Evolutionary conservation across 495 filamentous ascomycete species (phyloP).

Genomic region (Penicillium waksmanii): DNA sequence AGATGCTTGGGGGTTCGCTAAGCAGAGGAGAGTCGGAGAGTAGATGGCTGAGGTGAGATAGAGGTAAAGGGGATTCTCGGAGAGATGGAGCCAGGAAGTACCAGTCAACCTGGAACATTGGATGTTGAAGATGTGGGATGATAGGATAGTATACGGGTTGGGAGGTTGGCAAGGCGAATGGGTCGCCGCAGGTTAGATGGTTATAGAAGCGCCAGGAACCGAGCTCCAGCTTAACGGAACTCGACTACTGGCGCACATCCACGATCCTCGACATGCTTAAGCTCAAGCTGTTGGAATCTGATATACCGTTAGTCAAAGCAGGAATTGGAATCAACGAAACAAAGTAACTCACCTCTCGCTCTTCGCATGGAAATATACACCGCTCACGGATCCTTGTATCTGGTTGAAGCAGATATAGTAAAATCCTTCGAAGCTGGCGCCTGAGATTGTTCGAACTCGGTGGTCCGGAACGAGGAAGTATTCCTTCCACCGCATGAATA

Average conservation of each 20-base stretch:
- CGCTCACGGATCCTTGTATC: slow-evolving; percentile 76
- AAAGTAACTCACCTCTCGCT: slow-evolving; percentile 79
- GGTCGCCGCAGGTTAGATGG: not conserved
- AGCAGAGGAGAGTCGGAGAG: slow-evolving; percentile 3
- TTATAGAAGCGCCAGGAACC: slow-evolving; percentile 22
- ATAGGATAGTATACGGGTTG: not conserved
- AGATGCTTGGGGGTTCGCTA: not conserved
- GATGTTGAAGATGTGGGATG: not conserved
- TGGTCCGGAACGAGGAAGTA: slow-evolving; percentile 98
- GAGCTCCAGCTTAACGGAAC: slow-evolving; percentile 69
- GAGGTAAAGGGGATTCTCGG: not conserved
- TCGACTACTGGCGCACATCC: slow-evolving; percentile 90
- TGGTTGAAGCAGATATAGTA: slow-evolving; percentile 99
- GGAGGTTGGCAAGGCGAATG: not conserved
- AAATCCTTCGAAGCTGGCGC: slow-evolving; percentile 97
- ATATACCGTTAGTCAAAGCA: slow-evolving; percentile 7
- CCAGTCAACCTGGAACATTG: slow-evolving; percentile 8
- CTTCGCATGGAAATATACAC: slow-evolving; percentile 97
- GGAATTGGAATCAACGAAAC: not conserved
- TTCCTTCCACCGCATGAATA: slow-evolving; percentile 99
- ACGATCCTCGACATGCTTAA: slow-evolving; percentile 81
- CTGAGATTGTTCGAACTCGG: slow-evolving; percentile 82
- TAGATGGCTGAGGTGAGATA: not conserved
- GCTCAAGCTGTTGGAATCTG: slow-evolving; percentile 90
- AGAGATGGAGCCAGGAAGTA: slow-evolving; percentile 14